Conservation (phyloP, 2,329 filamentous ascomycete species). For the Cytospora piceae region DNA sequence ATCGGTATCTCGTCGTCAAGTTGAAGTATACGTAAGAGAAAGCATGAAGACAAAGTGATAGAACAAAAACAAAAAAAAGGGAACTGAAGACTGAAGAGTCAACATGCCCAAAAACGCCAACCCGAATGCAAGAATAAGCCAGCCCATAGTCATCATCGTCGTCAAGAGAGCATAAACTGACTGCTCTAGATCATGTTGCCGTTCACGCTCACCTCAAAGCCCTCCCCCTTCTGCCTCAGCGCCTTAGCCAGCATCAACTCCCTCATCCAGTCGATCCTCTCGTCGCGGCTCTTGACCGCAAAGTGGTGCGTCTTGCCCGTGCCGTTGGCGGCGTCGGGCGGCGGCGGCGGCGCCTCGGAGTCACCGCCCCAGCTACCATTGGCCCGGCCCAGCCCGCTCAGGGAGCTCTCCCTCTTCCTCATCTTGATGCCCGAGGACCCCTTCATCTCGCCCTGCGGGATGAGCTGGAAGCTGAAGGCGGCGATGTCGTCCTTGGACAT, state of each 20-base stretch:
- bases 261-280: constrained; percentile 96
- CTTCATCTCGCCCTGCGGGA: constrained; percentile 65
- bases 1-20: constrained; percentile 30
- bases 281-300: constrained; percentile 82
- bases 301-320: constrained; percentile 91
- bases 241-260: constrained; percentile 92
- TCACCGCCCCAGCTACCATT: constrained; percentile 31
- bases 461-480: constrained; percentile 83
- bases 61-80: constrained; percentile 29
- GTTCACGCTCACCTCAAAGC: constrained; percentile 81
- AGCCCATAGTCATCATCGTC: constrained; percentile 1
- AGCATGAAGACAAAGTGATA: constrained; percentile 28
- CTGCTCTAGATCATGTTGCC: constrained; percentile 70
- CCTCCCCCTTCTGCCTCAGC: constrained; percentile 79
- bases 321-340: constrained; percentile 57
- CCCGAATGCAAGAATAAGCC: constrained; percentile 26
- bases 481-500: constrained; percentile 56
- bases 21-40: constrained; percentile 25
- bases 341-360: constrained; percentile 34
- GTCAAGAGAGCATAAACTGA: constrained; percentile 18
- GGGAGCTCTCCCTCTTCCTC: constrained; percentile 56
- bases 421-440: constrained; percentile 50
- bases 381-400: constrained; percentile 37
- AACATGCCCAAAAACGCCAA: constrained; percentile 23
- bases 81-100: constrained; percentile 9